Evolutionary conservation across 441 rosid species (phyloP), one percentile per base, ranked within the genome.

Genomic region (Corymbia calophylla): DNA sequence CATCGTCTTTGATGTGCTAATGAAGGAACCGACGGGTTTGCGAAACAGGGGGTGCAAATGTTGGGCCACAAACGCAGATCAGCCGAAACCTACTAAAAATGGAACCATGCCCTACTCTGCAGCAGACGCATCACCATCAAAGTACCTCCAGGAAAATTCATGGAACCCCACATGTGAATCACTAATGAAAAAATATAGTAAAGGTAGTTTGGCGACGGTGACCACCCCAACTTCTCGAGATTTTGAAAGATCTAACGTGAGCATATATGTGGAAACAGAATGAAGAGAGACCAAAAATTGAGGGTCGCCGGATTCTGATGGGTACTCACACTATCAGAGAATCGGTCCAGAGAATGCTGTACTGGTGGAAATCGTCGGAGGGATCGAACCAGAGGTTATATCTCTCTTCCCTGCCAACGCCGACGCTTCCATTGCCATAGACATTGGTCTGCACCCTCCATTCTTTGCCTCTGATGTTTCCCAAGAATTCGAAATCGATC

Each of bases 391-490:
- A 96, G 25, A 98, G 98, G 89, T 93, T 94, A 92, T 95, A 97
- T 94, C 99, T 94, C 92, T 98, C 99, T 92, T 98, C 99, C 91
- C 99, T 96, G 90, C 99, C 99, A 29, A 93, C 53, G 89, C 91
- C 92, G 54, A 99, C 95, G 94, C 99, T 98, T 89, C 99, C 99
- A 93, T 98, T 98, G 56, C 99, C 99, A 60, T 98, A 98, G 87
- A 98, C 89, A 60, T 98, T 98, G 85, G 99, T 98, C 93, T 98
- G 99, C 93, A 98, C 93, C 94, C 99, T 97, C 99, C 99, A 98
- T 87, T 97, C 96, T 92, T 95, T 97, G 87, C 99, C 99, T 94
- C 99, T 96, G 47, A 98, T 97, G 91, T 98, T 98, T 10, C 99
- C 99, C 94, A 98, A 92, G 92, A 98, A 98, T 94, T 98, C 99